Evolutionary conservation across 441 rosid genomes (phyloP).

Genomic region (Gossypium lobatum): DNA sequence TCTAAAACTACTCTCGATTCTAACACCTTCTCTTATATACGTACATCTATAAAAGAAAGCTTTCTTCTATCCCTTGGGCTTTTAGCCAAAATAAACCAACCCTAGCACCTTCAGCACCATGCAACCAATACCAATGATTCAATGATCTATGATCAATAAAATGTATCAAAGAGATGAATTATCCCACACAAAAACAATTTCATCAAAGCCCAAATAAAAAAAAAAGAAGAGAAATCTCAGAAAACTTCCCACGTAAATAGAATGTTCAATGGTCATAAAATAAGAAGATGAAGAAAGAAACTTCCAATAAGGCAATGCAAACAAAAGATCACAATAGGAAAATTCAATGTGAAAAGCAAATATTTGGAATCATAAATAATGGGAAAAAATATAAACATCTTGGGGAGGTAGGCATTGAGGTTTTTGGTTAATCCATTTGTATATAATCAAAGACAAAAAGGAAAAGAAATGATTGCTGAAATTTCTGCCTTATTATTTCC

Average conservation of each 20-base stretch:
- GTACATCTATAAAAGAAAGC: neutral
- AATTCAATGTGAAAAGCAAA: neutral
- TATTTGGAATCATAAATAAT: neutral
- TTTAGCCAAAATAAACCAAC: neutral
- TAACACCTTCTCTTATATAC: neutral
- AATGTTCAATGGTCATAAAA: neutral
- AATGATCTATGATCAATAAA: constrained; percentile 1
- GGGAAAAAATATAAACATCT: neutral
- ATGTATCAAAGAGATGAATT: neutral
- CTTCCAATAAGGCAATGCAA: neutral
- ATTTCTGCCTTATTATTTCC: neutral
- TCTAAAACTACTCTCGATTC: constrained; percentile 31
- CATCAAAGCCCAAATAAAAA: neutral
- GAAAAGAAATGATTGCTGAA: neutral
- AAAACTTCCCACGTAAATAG: neutral
- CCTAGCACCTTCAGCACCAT: neutral
- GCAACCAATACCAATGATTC: neutral
- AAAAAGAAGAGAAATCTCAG: neutral
- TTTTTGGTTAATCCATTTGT: neutral
- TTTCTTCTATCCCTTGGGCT: neutral
- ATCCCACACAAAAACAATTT: neutral
- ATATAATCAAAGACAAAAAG: neutral
- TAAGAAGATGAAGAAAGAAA: neutral
- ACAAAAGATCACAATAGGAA: neutral
- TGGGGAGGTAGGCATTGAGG: neutral